Base-by-base conservation (phyloP, 257 asterid species). In the Solanum corneliomulleri region DNA sequence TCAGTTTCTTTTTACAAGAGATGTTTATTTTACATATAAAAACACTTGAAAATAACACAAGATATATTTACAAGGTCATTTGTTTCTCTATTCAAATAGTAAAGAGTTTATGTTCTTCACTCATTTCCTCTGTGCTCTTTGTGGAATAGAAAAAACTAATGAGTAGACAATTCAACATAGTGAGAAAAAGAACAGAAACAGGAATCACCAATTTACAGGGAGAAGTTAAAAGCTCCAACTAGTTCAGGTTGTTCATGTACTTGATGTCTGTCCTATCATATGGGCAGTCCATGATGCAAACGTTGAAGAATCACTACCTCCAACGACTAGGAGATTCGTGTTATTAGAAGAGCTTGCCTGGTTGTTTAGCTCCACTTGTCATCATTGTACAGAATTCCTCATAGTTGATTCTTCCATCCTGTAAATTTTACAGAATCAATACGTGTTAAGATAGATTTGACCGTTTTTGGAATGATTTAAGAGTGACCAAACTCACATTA, bases 401-500 rank as follows among this genome's bases (percentile, higher is more conserved):
- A 62, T 93, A 95, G 86, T 95, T 93, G 74, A 95, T 95, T 90
- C 95, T 92, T 86, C 98, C 98, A 84, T 95, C 98, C 98, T 95
- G 92, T 37, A 78, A 88, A 75, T 88, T 78, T 25, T 12, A 62
- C 66, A 84, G 29, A 39, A 39, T 33, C 62, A 66, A 87, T 29
- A 31, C 14, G 66, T 20, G 62, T 78, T 4, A 45, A 15, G 41
- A 29, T 5, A 45, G 4, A 27, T 45, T 45, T 45, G 85, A 47
- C 9, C 4, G 29, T 47, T 47, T 21, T 47, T 80, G 29, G 68
- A 18, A 45, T 80, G 64, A 23, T 18, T 18, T 15, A 74, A 69
- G 5, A 42, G 25, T 66, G 21, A 4, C 47, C 11, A 39, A 60
- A 86, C 98, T 90, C 90, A 95, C 98, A 86, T 96, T 93, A 84